Percentiles rank a stretch among this genome's conserved stretches.
Conservation (phyloP, 768 basidiomycete genomes). For the Calvatia gigantea region DNA sequence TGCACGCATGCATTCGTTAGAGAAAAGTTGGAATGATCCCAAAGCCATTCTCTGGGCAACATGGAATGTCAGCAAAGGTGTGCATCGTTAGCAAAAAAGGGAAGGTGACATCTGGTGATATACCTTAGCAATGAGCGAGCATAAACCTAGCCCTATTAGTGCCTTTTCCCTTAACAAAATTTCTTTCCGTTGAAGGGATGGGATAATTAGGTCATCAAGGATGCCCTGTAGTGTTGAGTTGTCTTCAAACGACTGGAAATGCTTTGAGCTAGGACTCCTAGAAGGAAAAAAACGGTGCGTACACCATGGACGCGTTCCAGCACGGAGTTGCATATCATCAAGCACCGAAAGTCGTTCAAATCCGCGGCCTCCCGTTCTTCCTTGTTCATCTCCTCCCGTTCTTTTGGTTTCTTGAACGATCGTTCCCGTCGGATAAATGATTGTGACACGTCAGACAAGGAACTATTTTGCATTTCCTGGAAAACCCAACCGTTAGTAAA, state of each 20-base stretch:
- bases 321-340: conserved; percentile 81
- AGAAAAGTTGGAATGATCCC: conserved; percentile 77
- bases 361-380: conserved; percentile 68
- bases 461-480: conserved; percentile 5
- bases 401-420: conserved; percentile 30
- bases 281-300: conserved; percentile 28
- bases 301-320: conserved; percentile 91
- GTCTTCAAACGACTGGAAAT: conserved; percentile 62
- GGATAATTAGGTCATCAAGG: conserved; percentile 83
- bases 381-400: conserved; percentile 57
- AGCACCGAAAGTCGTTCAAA: conserved; percentile 74
- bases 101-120: not conserved
- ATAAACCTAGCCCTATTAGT: conserved; percentile 74
- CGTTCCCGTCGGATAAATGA: conserved; percentile 26
- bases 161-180: conserved; percentile 78
- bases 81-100: not conserved
- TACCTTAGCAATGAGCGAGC: conserved; percentile 81
- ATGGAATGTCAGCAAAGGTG: not conserved
- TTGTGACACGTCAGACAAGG: conserved; percentile 17
- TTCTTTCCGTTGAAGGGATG: conserved; percentile 87
- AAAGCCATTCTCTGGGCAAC: conserved; percentile 52
- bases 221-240: conserved; percentile 82
- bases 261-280: conserved; percentile 8
- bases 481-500: not conserved
- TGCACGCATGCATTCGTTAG: conserved; percentile 74